Conservation (phyloP, 129 eudicot genomes). For the Lonicera japonica region DNA sequence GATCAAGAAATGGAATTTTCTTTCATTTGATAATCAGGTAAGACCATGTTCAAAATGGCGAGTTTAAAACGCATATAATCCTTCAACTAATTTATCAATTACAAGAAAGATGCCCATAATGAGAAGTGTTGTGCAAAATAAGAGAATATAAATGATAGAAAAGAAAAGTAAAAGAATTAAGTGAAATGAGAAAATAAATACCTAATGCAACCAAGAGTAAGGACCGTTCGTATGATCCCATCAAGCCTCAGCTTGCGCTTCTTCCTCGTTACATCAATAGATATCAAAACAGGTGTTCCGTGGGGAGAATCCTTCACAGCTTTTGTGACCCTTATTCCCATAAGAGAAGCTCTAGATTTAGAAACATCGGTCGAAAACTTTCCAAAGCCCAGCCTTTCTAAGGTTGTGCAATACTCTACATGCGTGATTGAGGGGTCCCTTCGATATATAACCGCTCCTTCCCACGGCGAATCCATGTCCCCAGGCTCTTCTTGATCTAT, state of each 20-base stretch:
- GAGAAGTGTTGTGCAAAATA: neutral
- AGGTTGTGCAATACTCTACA: slow-evolving; percentile 83
- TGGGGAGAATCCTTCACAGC: slow-evolving; percentile 61
- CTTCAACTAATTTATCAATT: no score
- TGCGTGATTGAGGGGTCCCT: slow-evolving; percentile 63
- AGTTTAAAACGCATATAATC: no score
- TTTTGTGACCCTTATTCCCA: slow-evolving; percentile 83
- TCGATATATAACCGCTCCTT: slow-evolving; percentile 78
- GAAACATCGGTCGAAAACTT: slow-evolving; percentile 63
- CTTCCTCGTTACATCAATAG: slow-evolving; percentile 70
- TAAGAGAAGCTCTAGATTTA: slow-evolving; percentile 54
- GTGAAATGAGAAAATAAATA: slow-evolving; percentile 12
- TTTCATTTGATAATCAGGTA: no score
- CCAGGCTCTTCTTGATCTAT: slow-evolving; percentile 27
- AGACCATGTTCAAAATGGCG: no score
- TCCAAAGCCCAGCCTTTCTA: slow-evolving; percentile 80
- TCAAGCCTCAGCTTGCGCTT: slow-evolving; percentile 74
- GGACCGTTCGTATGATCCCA: slow-evolving; percentile 79
- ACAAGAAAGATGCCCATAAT: no score
- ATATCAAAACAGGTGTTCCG: slow-evolving; percentile 88
- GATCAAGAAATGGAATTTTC: no score
- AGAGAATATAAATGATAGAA: neutral
- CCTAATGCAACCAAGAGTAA: slow-evolving; percentile 81
- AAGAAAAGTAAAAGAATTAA: neutral
- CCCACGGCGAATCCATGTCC: slow-evolving; percentile 75